Percentiles rank a stretch among this genome's conserved stretches.
Evolutionary conservation across 495 filamentous ascomycete species (phyloP).

Genomic region (Parathielavia hyrcaniae): DNA sequence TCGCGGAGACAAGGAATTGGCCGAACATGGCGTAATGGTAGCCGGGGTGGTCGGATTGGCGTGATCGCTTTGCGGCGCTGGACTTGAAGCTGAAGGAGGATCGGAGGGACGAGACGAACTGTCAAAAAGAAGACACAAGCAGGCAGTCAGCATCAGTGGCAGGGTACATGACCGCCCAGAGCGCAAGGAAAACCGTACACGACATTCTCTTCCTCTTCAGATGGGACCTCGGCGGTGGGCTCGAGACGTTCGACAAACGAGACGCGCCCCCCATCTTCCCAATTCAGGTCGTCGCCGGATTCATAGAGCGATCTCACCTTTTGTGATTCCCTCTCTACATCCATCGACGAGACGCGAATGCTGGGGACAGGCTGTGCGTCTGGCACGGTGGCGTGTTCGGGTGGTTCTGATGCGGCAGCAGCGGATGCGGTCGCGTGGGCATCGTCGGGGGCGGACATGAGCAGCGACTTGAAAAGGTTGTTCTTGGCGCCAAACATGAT

Average conservation of each 20-base stretch:
- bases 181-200: constrained; percentile 48
- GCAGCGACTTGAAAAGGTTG: constrained; percentile 19
- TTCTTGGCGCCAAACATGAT: constrained; percentile 55
- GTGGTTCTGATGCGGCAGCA: neutral
- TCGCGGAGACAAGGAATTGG: constrained; percentile 41
- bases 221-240: constrained; percentile 45
- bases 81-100: constrained; percentile 15
- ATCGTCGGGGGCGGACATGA: constrained; percentile 8
- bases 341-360: constrained; percentile 60
- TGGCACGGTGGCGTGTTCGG: neutral
- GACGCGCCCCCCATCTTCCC: constrained; percentile 50
- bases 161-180: constrained; percentile 24
- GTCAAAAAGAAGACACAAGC: neutral
- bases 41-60: constrained; percentile 15
- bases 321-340: constrained; percentile 78
- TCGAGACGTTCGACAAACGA: constrained; percentile 39
- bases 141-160: constrained; percentile 8
- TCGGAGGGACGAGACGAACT: constrained; percentile 19
- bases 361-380: constrained; percentile 32
- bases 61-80: constrained; percentile 13
- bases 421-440: neutral
- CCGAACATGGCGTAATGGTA: constrained; percentile 30
- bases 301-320: constrained; percentile 92
- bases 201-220: constrained; percentile 47
- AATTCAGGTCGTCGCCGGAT: constrained; percentile 56